Evolutionary conservation across 2,329 filamentous ascomycete genomes (phyloP).

Genomic region (Ophiobolus disseminans): DNA sequence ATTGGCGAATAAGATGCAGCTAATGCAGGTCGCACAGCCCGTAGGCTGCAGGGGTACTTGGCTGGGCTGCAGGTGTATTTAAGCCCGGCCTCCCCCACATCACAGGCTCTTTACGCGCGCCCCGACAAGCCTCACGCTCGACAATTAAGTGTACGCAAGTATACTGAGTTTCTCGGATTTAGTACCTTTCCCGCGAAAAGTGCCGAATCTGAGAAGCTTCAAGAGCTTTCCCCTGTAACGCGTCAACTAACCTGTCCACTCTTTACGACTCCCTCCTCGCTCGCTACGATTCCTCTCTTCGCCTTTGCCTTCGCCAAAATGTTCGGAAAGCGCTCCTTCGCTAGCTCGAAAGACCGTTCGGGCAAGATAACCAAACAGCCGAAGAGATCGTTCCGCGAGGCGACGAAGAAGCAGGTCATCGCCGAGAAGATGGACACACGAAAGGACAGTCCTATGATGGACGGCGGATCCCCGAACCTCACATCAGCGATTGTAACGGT

Average conservation of each 20-base stretch:
- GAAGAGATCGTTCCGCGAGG: conserved; percentile 79
- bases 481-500: conserved; percentile 83
- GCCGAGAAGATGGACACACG: conserved; percentile 71
- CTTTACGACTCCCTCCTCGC: conserved; percentile 55
- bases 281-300: conserved; percentile 52
- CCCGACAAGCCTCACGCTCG: conserved; percentile 49
- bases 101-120: conserved; percentile 41
- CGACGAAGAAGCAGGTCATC: conserved; percentile 73
- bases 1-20: conserved; percentile 38
- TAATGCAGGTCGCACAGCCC: conserved; percentile 35
- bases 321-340: conserved; percentile 88
- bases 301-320: conserved; percentile 65
- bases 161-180: conserved; percentile 48
- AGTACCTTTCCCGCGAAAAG: conserved; percentile 45
- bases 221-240: conserved; percentile 58
- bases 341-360: conserved; percentile 77
- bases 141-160: conserved; percentile 50
- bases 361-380: conserved; percentile 83
- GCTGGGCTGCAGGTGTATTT: conserved; percentile 32
- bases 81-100: conserved; percentile 41
- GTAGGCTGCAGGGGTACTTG: conserved; percentile 41
- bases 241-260: conserved; percentile 60
- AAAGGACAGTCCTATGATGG: conserved; percentile 66
- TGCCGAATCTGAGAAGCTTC: conserved; percentile 56
- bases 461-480: conserved; percentile 58